Evolutionary conservation across 225 moss, liverwort and hornwort genomes (phyloP).

Genomic region (Sphagnum contortum): DNA sequence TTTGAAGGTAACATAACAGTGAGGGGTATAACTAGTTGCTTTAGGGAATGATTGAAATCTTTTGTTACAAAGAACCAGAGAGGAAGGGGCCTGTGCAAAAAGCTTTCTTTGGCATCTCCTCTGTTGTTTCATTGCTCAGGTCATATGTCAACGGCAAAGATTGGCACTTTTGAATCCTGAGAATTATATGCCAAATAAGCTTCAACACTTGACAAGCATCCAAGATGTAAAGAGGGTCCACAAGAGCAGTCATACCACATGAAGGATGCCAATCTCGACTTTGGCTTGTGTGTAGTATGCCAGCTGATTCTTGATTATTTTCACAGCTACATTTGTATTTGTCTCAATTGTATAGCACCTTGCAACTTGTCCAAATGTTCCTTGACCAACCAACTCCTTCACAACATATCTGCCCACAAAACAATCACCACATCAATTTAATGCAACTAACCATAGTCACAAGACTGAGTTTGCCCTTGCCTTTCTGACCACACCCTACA

Average conservation of each 20-base stretch:
- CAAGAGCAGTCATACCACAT: slow-evolving; percentile 30
- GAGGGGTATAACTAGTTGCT: no score
- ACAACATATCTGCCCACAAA: slow-evolving; percentile 58
- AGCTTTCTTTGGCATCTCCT: no score
- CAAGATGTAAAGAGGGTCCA: no score
- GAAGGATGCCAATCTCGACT: slow-evolving; percentile 73
- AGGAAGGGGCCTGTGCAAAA: no score
- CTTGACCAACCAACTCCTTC: slow-evolving; percentile 75
- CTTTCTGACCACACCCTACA: neutral
- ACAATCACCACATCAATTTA: neutral
- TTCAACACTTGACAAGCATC: no score
- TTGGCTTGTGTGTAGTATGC: slow-evolving; percentile 77
- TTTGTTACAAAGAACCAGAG: no score
- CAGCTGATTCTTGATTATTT: slow-evolving; percentile 82
- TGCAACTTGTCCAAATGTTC: slow-evolving; percentile 88
- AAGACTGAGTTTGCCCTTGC: neutral
- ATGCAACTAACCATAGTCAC: neutral
- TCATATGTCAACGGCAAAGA: no score
- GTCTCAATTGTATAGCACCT: slow-evolving; percentile 62
- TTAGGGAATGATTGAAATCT: no score
- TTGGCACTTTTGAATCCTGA: no score
- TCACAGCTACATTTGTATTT: slow-evolving; percentile 68
- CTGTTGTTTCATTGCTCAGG: no score
- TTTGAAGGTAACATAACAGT: no score
- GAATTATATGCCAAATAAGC: no score